Conservation (phyloP, 441 rosid genomes). For the Adansonia rubrostipa region DNA sequence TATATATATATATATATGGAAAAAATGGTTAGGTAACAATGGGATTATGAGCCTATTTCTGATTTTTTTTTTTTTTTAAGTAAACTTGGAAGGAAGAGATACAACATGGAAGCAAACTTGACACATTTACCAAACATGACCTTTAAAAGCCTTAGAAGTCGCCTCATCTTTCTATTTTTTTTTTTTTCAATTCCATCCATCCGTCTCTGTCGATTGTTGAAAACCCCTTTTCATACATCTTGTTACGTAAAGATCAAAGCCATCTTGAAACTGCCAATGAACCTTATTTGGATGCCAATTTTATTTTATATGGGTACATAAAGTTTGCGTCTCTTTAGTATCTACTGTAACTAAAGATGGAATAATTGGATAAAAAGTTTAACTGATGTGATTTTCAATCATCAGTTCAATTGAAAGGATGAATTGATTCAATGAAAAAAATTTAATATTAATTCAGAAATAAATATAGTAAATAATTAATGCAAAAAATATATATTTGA, state of each 20-base stretch:
- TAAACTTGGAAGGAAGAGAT: conserved; percentile 27
- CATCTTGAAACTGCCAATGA: not conserved
- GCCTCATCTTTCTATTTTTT: conserved; percentile 4
- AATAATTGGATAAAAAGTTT: too few relatives aligned
- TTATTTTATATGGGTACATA: conserved; percentile 7
- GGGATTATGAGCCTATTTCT: not conserved
- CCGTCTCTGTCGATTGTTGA: not conserved
- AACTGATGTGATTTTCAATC: too few relatives aligned
- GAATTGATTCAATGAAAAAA: too few relatives aligned
- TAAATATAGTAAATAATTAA: too few relatives aligned
- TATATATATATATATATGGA: too few relatives aligned
- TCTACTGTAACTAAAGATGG: too few relatives aligned
- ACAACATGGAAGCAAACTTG: not conserved
- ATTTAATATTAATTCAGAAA: too few relatives aligned
- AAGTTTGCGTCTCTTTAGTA: too few relatives aligned
- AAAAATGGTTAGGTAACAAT: not conserved
- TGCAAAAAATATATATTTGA: too few relatives aligned
- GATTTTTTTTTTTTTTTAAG: not conserved
- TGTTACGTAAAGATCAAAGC: not conserved
- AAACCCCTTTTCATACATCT: not conserved
- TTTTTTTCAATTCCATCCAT: too few relatives aligned
- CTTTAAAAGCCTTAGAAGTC: conserved; percentile 23
- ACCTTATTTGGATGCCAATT: not conserved
- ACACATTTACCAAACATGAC: conserved; percentile 2
- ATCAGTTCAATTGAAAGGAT: too few relatives aligned